Evolutionary conservation across 2,329 filamentous ascomycete species (phyloP), one percentile per base, ranked within the genome.

Genomic region (Ophioceras dolichostomum): DNA sequence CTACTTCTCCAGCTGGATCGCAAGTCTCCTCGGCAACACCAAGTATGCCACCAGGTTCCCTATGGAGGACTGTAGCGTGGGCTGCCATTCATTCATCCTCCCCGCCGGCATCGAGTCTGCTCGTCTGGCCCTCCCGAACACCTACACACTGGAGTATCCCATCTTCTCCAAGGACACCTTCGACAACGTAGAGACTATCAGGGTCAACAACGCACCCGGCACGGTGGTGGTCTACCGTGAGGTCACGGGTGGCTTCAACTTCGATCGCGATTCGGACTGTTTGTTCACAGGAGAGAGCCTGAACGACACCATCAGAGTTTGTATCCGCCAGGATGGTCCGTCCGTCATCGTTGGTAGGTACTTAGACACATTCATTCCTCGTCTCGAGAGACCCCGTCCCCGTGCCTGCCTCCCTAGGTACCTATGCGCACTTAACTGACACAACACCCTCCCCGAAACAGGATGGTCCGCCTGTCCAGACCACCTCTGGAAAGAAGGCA

Each of bases 231-330:
- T 34, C 6, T 49, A 43, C n/a, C 41, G 45, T 3, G 29, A 32
- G 2, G 32, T 44, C 2, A 29, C 34, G 2, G 26, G 20, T 2
- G 37, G 32, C 2, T 22, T 44, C 9, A 12, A 26, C 7, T 47
- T 47, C 19, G 36, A 48, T 20, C 20, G 41, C 3, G 18, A 34
- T 1, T 31, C 30, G 10, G 45, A 46, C 2, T 49, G 47, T 36
- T 28, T 47, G 0, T 48, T 45, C 20, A 24, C 37, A 10, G 41
- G 41, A 10, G 28, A 35, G 13, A 32, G 42, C 6, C 18, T 41
- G 16, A 40, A 39, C 32, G 44, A 49, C 20, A 45, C 41, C 2
- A 22, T 49, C 17, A 44, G 48, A 29, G 27, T 49, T 22, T 49
- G 47, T 31, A 35, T 44, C 9, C 41, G 38, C 10, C 47, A 49